Evolutionary conservation across 257 asterid species (phyloP), one percentile per base, ranked within the genome.

Genomic region (Scutellaria galericulata): DNA sequence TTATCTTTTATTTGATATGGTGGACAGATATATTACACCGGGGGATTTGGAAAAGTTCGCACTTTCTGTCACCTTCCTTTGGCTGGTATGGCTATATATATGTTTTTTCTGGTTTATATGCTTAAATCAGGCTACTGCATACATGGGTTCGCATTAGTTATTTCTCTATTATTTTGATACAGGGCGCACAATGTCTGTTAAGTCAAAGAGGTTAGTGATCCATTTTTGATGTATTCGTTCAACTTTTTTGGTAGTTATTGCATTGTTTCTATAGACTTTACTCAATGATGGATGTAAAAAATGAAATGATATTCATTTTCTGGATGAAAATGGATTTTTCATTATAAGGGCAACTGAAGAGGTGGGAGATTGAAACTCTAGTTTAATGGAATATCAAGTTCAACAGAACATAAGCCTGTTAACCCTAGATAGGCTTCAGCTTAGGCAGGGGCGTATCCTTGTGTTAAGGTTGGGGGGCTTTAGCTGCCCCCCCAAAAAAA

Each of bases 191-290:
- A 64, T 54, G 75, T 75, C 61, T 76, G 42, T 74, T 75, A 35
- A 57, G 64, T 70, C 83, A 9, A 70, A 79, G 79, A 88, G 95
- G 98, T 92, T 48, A 68, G 94, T 77, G 24, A 58, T 66, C 68
- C 37, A 31, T 56, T 45, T 9, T 65, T 18, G 39, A 64, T 61
- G 14, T 71, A 68, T 31, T 57, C 35, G 20, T 44, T 27, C 24
- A 9, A 48, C 63, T 59, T 1, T 65, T 70, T 60, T 60, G 64
- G 37, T 72, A 31, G 37, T 31, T 31, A 31, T 31, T 31, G 2
- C 40, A 24, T 22, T 9, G 54, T 40, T 59, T 62, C 44, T 27
- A 39, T 54, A 14, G 63, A 12, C 70, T 56, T 65, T 46, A 42
- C 44, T 64, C 37, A 39, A 24, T 41, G 54, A 67, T 55, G 70